phyloP scores from a whole-genome alignment of 768 basidiomycete species.

The Lactarius pseudohatsudake region DNA sequence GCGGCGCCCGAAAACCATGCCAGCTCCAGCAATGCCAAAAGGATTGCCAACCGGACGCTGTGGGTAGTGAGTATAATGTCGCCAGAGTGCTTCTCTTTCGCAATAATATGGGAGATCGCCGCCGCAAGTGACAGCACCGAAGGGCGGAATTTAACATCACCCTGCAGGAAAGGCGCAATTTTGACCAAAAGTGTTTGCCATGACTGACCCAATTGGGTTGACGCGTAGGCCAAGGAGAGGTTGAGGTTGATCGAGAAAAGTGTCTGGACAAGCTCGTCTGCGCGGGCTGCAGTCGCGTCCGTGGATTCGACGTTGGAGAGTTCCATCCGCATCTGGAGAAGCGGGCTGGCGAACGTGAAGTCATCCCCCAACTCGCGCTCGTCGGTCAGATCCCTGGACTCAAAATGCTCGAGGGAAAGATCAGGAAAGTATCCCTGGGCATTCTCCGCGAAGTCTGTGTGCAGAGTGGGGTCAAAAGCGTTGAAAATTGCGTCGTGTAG shows the following conservation, averaged over 20 bases:
- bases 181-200: conserved; percentile 75
- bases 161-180: conserved; percentile 61
- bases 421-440: conserved; percentile 55
- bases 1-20: conserved; percentile 69
- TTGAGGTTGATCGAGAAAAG: conserved; percentile 82
- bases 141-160: conserved; percentile 54
- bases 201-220: conserved; percentile 69
- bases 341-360: conserved; percentile 66
- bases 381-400: conserved; percentile 55
- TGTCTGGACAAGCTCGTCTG: conserved; percentile 53
- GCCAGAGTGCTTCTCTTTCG: conserved; percentile 67
- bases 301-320: conserved; percentile 42
- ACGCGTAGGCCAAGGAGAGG: conserved; percentile 78
- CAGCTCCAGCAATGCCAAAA: conserved; percentile 77
- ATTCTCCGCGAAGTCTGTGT: conserved; percentile 56
- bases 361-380: conserved; percentile 79
- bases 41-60: conserved; percentile 65
- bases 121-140: conserved; percentile 57
- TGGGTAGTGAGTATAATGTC: conserved; percentile 87
- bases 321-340: conserved; percentile 61
- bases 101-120: conserved; percentile 63
- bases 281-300: conserved; percentile 44
- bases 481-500: conserved; percentile 68
- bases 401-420: conserved; percentile 64
- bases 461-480: conserved; percentile 69